Evolutionary conservation across 768 basidiomycete genomes (phyloP), one percentile per base, ranked within the genome.

Genomic region (Tephrocybe sp.): DNA sequence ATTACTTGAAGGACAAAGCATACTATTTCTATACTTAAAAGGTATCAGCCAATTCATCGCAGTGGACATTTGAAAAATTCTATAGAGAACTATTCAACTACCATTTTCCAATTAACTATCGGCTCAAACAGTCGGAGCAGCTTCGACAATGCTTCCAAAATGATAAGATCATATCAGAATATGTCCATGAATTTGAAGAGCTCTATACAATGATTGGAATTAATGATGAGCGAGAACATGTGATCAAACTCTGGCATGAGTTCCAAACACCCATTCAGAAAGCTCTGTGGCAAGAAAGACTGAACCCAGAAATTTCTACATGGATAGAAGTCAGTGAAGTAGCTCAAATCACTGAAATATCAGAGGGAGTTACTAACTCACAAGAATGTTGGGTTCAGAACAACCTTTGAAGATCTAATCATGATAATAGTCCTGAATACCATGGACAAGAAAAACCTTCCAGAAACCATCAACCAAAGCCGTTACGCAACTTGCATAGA

Each of bases 191-290:
- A 28, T 37, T 36, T 5, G 14, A 36, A 17, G 34, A 36, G n/a
- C 34, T 36, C n/a, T 36, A 36, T 15, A 36, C 34, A 4, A 36
- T 36, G 34, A 36, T 36, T 36, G 34, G 34, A 7, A n/a, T 36
- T 6, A 36, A 15, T 36, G 34, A 36, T 17, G 34, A 36, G n/a
- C n/a, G 14, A 17, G 68, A 73, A 11, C 32, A 59, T 10, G 66
- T 73, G 0, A 56, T 65, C 12, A 59, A 62, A 11, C 55, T 77
- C 0, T 78, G 72, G 42, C 26, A 43, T 28, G 20, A 25, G 9
- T 43, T 43, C 5, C 42, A 18, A 4, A 15, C 26, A 5, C 10
- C 24, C 11, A 55, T 55, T 20, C 42, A 46, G 17, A 33, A 50
- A 17, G 48, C 25, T 3, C 44, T 55, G 1, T 50, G 54, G 49